Evolutionary conservation across 164 flowering plant genomes (phyloP).

Genomic region (Houttuynia cordata): DNA sequence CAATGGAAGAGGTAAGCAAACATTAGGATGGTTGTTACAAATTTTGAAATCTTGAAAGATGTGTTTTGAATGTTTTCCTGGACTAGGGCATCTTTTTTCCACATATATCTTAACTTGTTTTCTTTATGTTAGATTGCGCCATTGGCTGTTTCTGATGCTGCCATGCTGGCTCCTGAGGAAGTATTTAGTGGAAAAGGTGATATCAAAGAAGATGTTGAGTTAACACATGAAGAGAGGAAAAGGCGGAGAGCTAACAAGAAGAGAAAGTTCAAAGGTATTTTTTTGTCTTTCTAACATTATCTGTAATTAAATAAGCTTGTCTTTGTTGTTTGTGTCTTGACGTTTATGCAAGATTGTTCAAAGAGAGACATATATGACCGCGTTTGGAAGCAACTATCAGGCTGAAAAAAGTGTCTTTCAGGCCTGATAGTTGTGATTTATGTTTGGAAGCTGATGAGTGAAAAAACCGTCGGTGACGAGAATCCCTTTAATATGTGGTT

Average conservation of each 20-base stretch:
- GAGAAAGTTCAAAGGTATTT: slow-evolving; percentile 65
- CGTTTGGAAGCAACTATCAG: too few relatives aligned
- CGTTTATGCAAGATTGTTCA: too few relatives aligned
- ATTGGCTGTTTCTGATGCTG: slow-evolving; percentile 88
- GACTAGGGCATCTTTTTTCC: neutral
- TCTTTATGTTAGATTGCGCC: slow-evolving; percentile 60
- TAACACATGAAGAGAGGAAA: slow-evolving; percentile 75
- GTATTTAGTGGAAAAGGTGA: slow-evolving; percentile 88
- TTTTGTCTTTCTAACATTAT: too few relatives aligned
- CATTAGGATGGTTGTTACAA: neutral
- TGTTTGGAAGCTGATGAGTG: too few relatives aligned
- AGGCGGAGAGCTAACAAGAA: slow-evolving; percentile 86
- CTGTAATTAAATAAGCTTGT: too few relatives aligned
- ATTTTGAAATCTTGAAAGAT: neutral
- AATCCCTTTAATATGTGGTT: too few relatives aligned
- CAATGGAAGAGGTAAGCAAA: slow-evolving; percentile 86
- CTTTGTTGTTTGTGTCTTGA: too few relatives aligned
- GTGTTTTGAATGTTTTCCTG: neutral
- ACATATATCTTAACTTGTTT: neutral
- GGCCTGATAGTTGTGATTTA: too few relatives aligned
- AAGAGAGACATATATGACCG: too few relatives aligned
- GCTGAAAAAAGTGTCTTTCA: too few relatives aligned
- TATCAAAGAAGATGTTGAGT: slow-evolving; percentile 76
- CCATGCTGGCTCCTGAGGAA: slow-evolving; percentile 98
- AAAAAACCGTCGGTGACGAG: too few relatives aligned